Percentiles rank a stretch among this genome's conserved stretches.
Evolutionary conservation across 805 yeast species (phyloP).

Genomic region (Metschnikowia corniflorae): DNA sequence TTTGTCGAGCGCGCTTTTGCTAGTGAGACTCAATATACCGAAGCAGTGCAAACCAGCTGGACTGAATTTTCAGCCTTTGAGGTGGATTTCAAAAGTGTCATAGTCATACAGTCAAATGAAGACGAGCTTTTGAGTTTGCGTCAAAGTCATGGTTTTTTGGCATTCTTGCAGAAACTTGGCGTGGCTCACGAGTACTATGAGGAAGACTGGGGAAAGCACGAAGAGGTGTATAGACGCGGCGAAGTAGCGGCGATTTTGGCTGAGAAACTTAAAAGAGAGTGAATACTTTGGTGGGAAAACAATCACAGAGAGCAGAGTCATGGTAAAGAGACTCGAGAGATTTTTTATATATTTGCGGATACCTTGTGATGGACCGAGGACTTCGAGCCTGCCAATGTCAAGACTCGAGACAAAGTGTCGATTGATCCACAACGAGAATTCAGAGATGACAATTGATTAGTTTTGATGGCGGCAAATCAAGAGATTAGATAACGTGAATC

Average conservation of each 20-base stretch:
- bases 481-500: too few species aligned
- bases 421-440: too few species aligned
- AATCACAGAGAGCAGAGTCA: too few species aligned
- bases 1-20: conserved; percentile 61
- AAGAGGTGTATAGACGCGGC: conserved; percentile 53
- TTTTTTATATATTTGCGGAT: too few species aligned
- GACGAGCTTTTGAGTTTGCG: conserved; percentile 61
- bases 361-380: too few species aligned
- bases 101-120: conserved; percentile 54
- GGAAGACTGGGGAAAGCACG: conserved; percentile 57
- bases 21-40: conserved; percentile 15
- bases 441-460: too few species aligned
- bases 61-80: neutral
- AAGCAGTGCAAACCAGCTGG: conserved; percentile 27
- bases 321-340: too few species aligned
- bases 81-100: conserved; percentile 17
- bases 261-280: too few species aligned
- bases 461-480: too few species aligned
- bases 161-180: conserved; percentile 26
- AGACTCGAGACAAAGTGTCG: too few species aligned
- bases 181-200: conserved; percentile 9
- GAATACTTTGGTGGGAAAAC: too few species aligned
- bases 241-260: conserved; percentile 28
- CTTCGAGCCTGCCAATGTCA: too few species aligned
- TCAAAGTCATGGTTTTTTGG: conserved; percentile 45